phyloP scores from a whole-genome alignment of 371 early-diverging fungal species.

The Amoeboaphelidium protococcarum region DNA sequence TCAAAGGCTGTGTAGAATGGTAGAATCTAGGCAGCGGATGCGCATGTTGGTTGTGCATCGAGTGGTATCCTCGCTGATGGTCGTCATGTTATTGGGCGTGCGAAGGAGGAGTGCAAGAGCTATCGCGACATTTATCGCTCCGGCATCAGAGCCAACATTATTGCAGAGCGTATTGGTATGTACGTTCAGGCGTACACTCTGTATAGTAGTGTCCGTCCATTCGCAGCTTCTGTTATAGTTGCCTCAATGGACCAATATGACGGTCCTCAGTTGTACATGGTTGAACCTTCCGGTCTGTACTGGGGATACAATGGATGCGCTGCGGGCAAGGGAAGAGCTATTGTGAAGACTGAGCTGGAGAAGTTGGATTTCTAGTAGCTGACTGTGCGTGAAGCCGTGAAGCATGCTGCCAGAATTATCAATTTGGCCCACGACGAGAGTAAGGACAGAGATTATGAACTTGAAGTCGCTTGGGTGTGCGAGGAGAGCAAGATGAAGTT shows the following conservation, averaged over 20 bases:
- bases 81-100: constrained; percentile 58
- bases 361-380: constrained; percentile 64
- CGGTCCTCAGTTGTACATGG: constrained; percentile 72
- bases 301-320: constrained; percentile 88
- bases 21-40: constrained; percentile 70
- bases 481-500: constrained; percentile 50
- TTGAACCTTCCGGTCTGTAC: constrained; percentile 89
- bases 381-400: constrained; percentile 66
- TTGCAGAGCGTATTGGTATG: constrained; percentile 74
- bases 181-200: constrained; percentile 85
- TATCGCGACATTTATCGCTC: constrained; percentile 63
- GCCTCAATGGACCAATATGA: constrained; percentile 35
- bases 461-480: constrained; percentile 87
- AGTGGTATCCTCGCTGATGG: constrained; percentile 89
- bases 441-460: constrained; percentile 91
- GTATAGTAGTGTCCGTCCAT: constrained; percentile 92
- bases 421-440: constrained; percentile 81
- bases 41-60: constrained; percentile 70
- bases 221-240: constrained; percentile 61
- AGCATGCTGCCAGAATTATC: constrained; percentile 82
- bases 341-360: constrained; percentile 89
- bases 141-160: constrained; percentile 54
- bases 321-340: constrained; percentile 82
- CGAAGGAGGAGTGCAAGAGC: constrained; percentile 65
- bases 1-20: no score